Evolutionary conservation across 2,329 filamentous ascomycete genomes (phyloP).

Genomic region (Aspergillus bombycis): DNA sequence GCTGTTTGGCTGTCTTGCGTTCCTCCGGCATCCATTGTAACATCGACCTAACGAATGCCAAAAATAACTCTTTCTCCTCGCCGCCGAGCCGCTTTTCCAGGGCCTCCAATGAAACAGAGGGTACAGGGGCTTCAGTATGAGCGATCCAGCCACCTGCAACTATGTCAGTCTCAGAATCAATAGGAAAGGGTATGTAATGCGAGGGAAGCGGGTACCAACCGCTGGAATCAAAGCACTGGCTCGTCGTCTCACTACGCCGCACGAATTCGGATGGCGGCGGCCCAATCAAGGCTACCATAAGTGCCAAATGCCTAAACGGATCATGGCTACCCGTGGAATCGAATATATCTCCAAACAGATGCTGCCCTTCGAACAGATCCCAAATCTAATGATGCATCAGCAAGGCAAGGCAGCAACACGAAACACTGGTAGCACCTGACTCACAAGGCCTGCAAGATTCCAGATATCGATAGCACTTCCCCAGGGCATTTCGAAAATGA

Average conservation of each 20-base stretch:
- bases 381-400: conserved; percentile 44
- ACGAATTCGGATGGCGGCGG: conserved; percentile 30
- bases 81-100: conserved; percentile 27
- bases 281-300: conserved; percentile 31
- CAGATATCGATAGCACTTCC: conserved; percentile 53
- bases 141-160: conserved; percentile 27
- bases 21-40: conserved; percentile 45
- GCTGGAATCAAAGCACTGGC: conserved; percentile 30
- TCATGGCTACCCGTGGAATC: conserved; percentile 25
- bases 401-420: background rate
- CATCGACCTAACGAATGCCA: conserved; percentile 41
- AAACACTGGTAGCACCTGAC: background rate
- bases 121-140: conserved; percentile 24
- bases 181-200: too few relatives aligned
- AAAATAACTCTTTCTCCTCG: conserved; percentile 37
- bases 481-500: conserved; percentile 52
- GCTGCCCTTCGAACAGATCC: conserved; percentile 52
- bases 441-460: conserved; percentile 55
- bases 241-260: conserved; percentile 30
- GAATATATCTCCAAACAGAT: conserved; percentile 44
- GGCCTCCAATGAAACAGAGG: conserved; percentile 22
- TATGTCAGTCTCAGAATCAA: too few relatives aligned
- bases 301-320: conserved; percentile 31
- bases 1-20: conserved; percentile 38
- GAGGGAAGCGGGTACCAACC: conserved; percentile 14